Conservation (phyloP, 106 monocot species). For the Acanthochlamys bracteata region DNA sequence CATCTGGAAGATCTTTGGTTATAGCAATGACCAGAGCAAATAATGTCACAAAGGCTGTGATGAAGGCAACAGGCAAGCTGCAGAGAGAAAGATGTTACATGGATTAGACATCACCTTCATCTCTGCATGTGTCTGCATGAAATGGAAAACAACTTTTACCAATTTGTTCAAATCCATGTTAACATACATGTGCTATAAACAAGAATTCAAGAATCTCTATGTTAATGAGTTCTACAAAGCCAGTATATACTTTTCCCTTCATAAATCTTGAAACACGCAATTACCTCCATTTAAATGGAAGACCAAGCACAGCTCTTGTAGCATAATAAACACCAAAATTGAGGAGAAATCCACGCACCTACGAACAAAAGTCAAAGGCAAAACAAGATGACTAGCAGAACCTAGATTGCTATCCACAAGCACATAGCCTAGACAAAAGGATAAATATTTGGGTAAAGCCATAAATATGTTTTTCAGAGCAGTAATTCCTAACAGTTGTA, state of each 20-base stretch:
- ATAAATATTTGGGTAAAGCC: no score
- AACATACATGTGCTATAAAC: neutral
- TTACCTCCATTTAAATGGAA: constrained; percentile 91
- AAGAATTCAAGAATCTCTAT: neutral
- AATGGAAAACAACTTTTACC: constrained; percentile 34
- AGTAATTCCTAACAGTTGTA: no score
- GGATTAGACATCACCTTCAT: constrained; percentile 38
- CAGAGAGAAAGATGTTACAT: constrained; percentile 50
- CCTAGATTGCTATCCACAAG: neutral
- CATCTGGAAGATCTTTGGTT: constrained; percentile 98
- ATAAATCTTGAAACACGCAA: neutral
- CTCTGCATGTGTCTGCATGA: constrained; percentile 42
- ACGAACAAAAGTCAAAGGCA: constrained; percentile 3
- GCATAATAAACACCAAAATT: constrained; percentile 99
- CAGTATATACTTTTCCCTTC: neutral
- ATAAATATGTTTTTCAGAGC: no score
- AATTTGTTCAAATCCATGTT: constrained; percentile 9
- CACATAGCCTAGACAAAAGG: neutral
- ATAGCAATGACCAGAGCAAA: constrained; percentile 99
- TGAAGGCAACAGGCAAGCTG: constrained; percentile 94
- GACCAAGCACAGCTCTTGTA: constrained; percentile 87
- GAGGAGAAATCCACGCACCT: constrained; percentile 97
- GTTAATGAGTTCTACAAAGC: neutral
- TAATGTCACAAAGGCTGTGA: constrained; percentile 84
- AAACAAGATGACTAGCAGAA: neutral